Percentiles rank a stretch among this genome's conserved stretches.
Conservation (phyloP, 371 early-diverging fungal species). For the Blakeslea trispora region DNA sequence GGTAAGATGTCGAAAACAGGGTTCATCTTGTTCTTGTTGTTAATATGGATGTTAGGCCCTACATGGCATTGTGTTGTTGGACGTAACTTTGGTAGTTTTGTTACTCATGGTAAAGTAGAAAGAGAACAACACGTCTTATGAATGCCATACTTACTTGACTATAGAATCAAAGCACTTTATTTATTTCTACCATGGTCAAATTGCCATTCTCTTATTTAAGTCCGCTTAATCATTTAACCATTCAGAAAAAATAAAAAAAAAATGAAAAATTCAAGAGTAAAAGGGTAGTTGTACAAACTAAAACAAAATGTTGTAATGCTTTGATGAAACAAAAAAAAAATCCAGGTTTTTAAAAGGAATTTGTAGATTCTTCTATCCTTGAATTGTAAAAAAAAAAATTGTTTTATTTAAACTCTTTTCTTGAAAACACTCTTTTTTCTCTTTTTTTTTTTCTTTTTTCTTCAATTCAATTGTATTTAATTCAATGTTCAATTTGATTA, state of each 20-base stretch:
- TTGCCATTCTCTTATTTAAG: slow-evolving; percentile 95
- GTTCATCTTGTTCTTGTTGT: no score
- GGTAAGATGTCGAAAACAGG: slow-evolving; percentile 47
- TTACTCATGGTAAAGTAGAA: slow-evolving; percentile 85
- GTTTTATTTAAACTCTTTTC: slow-evolving; percentile 3
- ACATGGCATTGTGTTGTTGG: slow-evolving; percentile 99
- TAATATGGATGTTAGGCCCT: slow-evolving; percentile 53
- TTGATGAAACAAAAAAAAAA: slow-evolving; percentile 18
- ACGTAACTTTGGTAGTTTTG: slow-evolving; percentile 96
- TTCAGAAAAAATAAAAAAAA: not conserved
- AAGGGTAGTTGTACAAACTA: no score
- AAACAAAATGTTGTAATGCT: no score
- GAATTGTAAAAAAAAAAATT: not conserved
- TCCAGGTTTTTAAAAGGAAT: slow-evolving; percentile 6
- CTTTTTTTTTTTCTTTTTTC: slow-evolving; percentile 1
- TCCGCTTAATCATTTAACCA: slow-evolving; percentile 65
- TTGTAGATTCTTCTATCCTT: slow-evolving; percentile 8
- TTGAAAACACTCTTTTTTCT: slow-evolving; percentile 4
- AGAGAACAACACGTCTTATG: not conserved
- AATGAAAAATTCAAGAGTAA: no score
- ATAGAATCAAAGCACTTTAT: slow-evolving; percentile 93
- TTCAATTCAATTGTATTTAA: not conserved
- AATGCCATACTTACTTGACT: not conserved
- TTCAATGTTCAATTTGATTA: slow-evolving; percentile 20
- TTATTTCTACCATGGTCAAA: slow-evolving; percentile 96